phyloP scores from a whole-genome alignment of 371 early-diverging fungal genomes.

The Apophysomyces variabilis region DNA sequence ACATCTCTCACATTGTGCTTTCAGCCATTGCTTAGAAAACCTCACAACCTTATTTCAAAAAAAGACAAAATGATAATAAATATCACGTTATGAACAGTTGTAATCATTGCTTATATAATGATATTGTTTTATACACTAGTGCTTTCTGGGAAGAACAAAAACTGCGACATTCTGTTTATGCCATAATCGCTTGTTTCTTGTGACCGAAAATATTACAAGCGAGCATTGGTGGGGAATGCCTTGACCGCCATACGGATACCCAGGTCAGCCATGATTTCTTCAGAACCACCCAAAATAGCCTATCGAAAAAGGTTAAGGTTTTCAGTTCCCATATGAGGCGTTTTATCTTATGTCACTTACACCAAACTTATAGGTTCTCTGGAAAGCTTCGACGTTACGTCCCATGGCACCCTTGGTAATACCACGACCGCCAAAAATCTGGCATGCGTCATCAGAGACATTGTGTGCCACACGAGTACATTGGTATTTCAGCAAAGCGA shows the following conservation, averaged over 20 bases:
- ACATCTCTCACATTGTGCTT: slow-evolving; percentile 76
- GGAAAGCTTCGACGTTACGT: slow-evolving; percentile 53
- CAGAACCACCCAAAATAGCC: slow-evolving; percentile 86
- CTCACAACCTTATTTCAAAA: neutral
- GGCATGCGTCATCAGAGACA: slow-evolving; percentile 63
- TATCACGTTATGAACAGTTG: slow-evolving; percentile 7
- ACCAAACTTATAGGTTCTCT: slow-evolving; percentile 56
- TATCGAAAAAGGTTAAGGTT: slow-evolving; percentile 28
- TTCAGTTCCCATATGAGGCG: slow-evolving; percentile 26
- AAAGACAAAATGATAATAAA: slow-evolving; percentile 11
- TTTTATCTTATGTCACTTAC: slow-evolving; percentile 48
- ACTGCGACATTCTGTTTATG: no score
- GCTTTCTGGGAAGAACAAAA: no score
- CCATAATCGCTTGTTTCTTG: neutral
- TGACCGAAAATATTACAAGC: slow-evolving; percentile 22
- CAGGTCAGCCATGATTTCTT: slow-evolving; percentile 63
- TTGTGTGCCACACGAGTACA: slow-evolving; percentile 57
- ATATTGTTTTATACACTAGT: no score
- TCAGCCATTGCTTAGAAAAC: slow-evolving; percentile 66
- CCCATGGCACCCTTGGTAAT: slow-evolving; percentile 66
- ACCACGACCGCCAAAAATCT: slow-evolving; percentile 72
- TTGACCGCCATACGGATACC: slow-evolving; percentile 48
- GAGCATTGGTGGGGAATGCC: slow-evolving; percentile 35
- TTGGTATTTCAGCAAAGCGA: slow-evolving; percentile 62
- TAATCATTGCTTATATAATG: neutral